These are phyloP conservation scores for Oenanthe sinensis DNA, from an alignment of 129 eudicot genomes.

Conservation along the genomic window DNA sequence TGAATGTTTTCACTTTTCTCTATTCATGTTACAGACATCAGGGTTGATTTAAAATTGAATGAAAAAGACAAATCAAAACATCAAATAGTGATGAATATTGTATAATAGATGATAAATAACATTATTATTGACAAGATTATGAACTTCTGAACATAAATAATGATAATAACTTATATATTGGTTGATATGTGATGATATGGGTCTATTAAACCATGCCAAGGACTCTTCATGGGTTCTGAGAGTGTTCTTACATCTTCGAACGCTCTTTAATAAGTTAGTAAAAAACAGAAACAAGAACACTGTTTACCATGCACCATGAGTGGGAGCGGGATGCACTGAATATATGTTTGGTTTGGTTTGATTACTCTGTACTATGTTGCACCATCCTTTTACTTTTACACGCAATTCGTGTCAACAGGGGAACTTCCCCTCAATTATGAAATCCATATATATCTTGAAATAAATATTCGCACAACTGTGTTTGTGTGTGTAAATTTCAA, in stretches of 20 bases:
- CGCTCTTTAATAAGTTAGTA: no score
- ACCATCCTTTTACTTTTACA: not conserved
- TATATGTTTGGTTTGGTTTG: no score
- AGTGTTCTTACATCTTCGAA: no score
- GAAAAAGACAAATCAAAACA: not conserved
- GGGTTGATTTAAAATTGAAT: not conserved
- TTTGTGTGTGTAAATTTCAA: not conserved
- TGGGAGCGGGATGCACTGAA: no score
- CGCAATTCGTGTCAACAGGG: not conserved
- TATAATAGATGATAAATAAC: not conserved
- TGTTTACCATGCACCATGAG: no score
- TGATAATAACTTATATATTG: not conserved
- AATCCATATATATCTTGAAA: not conserved
- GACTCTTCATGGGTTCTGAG: not conserved
- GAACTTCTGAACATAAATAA: not conserved
- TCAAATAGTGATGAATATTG: not conserved
- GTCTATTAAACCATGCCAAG: not conserved
- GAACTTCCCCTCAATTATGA: not conserved
- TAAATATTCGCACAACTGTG: not conserved
- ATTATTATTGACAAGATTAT: not conserved
- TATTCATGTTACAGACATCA: not conserved
- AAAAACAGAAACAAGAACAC: no score
- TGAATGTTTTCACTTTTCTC: not conserved
- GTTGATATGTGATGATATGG: not conserved
- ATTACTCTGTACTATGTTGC: not conserved